Evolutionary conservation across 257 asterid genomes (phyloP).

Genomic region (Scutellaria baicalensis): DNA sequence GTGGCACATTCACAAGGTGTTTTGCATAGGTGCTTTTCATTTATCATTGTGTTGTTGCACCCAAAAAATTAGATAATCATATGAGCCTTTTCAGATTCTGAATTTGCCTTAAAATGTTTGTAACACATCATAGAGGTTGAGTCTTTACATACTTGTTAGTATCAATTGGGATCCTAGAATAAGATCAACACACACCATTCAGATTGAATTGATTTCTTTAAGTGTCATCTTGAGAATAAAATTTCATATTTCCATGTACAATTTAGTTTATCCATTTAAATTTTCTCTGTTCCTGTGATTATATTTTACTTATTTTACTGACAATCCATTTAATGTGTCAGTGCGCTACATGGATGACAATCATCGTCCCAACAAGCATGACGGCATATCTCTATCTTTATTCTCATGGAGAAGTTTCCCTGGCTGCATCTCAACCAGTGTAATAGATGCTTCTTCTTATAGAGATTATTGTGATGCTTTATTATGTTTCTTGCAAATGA

Average conservation of each 20-base stretch:
- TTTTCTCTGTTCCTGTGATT: constrained; percentile 12
- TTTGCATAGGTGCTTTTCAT: background rate
- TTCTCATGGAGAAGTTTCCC: constrained; percentile 93
- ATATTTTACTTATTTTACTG: constrained; percentile 5
- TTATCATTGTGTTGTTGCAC: background rate
- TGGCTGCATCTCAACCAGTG: constrained; percentile 99
- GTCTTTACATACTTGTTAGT: background rate
- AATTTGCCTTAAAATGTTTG: background rate
- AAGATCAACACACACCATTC: constrained; percentile 2
- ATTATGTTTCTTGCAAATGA: constrained; percentile 4
- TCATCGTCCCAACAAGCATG: constrained; percentile 97
- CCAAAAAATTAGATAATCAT: background rate
- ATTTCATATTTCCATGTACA: background rate
- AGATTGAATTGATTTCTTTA: background rate
- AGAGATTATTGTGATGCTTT: constrained; percentile 9
- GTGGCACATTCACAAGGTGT: background rate
- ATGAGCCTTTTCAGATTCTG: background rate
- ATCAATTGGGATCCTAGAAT: background rate
- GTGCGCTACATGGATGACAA: constrained; percentile 99
- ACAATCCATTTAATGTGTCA: constrained; percentile 34
- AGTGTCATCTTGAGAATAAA: background rate
- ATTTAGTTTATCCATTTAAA: background rate
- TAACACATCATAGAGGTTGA: background rate
- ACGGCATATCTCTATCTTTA: constrained; percentile 93
- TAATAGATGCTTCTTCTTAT: constrained; percentile 93